phyloP scores from a whole-genome alignment of 805 yeast genomes.

The Lipomyces orientalis region DNA sequence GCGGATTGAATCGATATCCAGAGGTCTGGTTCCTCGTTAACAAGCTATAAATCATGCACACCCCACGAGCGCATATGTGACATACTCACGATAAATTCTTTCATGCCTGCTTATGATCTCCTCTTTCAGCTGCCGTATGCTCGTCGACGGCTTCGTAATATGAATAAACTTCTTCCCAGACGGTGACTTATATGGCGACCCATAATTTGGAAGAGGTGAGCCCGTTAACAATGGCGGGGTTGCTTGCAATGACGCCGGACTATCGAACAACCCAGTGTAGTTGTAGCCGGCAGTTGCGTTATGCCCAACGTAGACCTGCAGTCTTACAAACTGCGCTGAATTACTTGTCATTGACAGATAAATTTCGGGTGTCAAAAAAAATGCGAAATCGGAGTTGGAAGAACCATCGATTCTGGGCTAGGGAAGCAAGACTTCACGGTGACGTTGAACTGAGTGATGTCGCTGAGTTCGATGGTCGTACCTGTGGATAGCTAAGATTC shows the following conservation, averaged over 20 bases:
- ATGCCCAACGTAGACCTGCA: slow-evolving; percentile 9
- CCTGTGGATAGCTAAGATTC: too few species aligned
- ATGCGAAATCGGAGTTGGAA: background rate
- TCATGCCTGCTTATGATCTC: slow-evolving; percentile 12
- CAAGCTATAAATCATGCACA: background rate
- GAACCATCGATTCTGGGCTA: too few species aligned
- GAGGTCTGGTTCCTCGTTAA: slow-evolving; percentile 1
- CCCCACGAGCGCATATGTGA: background rate
- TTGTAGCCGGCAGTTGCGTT: background rate
- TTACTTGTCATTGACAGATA: background rate
- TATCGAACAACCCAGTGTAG: background rate
- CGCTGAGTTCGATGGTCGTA: too few species aligned
- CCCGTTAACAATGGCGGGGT: background rate
- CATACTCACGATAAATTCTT: slow-evolving; percentile 6
- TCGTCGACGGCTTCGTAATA: slow-evolving; percentile 12
- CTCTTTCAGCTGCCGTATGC: background rate
- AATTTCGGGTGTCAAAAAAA: background rate
- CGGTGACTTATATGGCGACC: background rate
- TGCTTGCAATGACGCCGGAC: background rate
- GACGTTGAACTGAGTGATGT: too few species aligned
- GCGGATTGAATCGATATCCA: slow-evolving; percentile 10
- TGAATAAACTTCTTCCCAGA: slow-evolving; percentile 14
- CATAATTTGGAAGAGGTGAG: slow-evolving; percentile 1
- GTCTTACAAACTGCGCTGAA: slow-evolving; percentile 1
- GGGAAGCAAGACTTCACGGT: too few species aligned